Evolutionary conservation across 345 rosid species (phyloP).

Genomic region (thale cress (Arabidopsis thaliana)): DNA sequence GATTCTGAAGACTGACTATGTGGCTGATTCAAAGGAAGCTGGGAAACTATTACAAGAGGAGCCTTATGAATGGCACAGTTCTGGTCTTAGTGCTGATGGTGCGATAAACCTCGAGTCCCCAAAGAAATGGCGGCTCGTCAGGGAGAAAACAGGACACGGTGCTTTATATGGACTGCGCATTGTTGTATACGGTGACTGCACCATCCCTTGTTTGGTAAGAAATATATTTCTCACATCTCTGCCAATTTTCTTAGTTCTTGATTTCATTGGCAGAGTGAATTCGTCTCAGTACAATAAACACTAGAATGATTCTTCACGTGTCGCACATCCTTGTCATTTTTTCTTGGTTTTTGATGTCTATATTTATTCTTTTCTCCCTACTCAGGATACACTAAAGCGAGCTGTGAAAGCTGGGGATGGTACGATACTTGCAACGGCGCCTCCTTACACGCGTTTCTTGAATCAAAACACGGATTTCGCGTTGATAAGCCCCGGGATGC

Average conservation of each 20-base stretch:
- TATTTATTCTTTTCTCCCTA: neutral
- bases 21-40: constrained; percentile 71
- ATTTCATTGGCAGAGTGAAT: neutral
- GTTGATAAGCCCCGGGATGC: constrained; percentile 77
- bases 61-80: constrained; percentile 83
- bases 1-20: constrained; percentile 84
- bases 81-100: constrained; percentile 79
- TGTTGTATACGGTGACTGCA: constrained; percentile 86
- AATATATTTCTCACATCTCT: constrained; percentile 12
- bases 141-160: constrained; percentile 91
- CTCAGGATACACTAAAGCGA: constrained; percentile 93
- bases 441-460: constrained; percentile 88
- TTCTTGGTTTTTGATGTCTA: constrained; percentile 2
- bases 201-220: constrained; percentile 87
- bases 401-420: constrained; percentile 96
- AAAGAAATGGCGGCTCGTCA: constrained; percentile 82
- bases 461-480: constrained; percentile 78
- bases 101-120: constrained; percentile 84
- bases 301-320: neutral
- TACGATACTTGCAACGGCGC: constrained; percentile 85
- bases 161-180: constrained; percentile 81
- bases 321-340: neutral
- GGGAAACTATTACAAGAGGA: constrained; percentile 82
- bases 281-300: neutral
- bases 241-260: constrained; percentile 1